Evolutionary conservation across 1,284 basidiomycete genomes (phyloP).

Genomic region (Cryptococcus sp.): DNA sequence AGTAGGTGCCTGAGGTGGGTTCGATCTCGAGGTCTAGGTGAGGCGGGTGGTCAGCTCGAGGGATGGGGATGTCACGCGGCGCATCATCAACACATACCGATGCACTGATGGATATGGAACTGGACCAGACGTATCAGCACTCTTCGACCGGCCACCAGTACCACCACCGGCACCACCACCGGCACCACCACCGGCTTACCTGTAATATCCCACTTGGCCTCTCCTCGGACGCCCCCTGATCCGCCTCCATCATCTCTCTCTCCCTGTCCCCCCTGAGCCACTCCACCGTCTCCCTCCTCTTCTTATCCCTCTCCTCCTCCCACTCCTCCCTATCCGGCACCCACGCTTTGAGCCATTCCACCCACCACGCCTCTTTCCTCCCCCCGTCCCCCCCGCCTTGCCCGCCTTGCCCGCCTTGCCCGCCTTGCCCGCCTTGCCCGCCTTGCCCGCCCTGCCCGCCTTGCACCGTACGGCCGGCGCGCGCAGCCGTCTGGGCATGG

Average conservation of each 20-base stretch:
- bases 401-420: conserved; percentile 10
- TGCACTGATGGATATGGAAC: conserved; percentile 49
- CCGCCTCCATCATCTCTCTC: conserved; percentile 47
- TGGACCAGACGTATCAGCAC: conserved; percentile 1
- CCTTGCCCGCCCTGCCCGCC: conserved; percentile 5
- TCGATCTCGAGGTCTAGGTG: conserved; percentile 42
- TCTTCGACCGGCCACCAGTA: neutral
- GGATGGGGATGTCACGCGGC: too few relatives aligned
- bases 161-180: too few relatives aligned
- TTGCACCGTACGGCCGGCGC: conserved; percentile 9
- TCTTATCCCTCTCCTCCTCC: conserved; percentile 37
- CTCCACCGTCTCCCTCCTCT: conserved; percentile 41
- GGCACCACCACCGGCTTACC: conserved; percentile 13
- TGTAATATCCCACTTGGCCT: conserved; percentile 42
- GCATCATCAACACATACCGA: too few relatives aligned
- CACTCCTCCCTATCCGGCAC: conserved; percentile 25
- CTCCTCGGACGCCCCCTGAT: conserved; percentile 34
- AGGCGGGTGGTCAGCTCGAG: neutral
- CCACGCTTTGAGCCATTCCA: conserved; percentile 27
- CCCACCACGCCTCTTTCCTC: conserved; percentile 31
- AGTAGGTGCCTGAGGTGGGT: conserved; percentile 38
- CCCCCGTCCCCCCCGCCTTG: conserved; percentile 15
- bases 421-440: conserved; percentile 15
- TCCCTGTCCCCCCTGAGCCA: conserved; percentile 47
- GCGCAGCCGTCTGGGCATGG: conserved; percentile 24